Evolutionary conservation across 2,329 filamentous ascomycete genomes (phyloP).

Genomic region (Coniella lustricola): DNA sequence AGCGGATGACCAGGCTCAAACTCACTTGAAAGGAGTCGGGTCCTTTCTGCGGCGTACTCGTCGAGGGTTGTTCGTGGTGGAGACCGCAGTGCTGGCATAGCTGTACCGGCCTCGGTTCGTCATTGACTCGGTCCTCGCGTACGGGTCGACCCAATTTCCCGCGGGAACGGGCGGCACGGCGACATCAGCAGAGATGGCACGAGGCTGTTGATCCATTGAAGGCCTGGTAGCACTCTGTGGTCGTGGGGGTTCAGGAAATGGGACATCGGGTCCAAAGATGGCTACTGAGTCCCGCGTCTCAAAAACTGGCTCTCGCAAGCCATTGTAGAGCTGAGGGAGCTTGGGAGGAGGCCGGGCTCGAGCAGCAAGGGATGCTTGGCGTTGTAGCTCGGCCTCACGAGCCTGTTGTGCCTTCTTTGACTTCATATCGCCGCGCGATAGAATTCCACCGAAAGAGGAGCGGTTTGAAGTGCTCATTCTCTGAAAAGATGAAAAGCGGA

Average conservation of each 20-base stretch:
- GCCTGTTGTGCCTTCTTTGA: slow-evolving; percentile 54
- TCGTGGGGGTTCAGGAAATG: slow-evolving; percentile 7
- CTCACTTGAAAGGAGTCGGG: slow-evolving; percentile 97
- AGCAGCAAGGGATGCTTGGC: slow-evolving; percentile 36
- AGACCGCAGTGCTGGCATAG: slow-evolving; percentile 87
- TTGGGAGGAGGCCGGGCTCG: slow-evolving; percentile 42
- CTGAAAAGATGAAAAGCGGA: slow-evolving; percentile 8
- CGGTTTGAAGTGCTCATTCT: slow-evolving; percentile 32
- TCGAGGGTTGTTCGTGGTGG: slow-evolving; percentile 86
- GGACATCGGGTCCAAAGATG: slow-evolving; percentile 6
- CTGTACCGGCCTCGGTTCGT: slow-evolving; percentile 92
- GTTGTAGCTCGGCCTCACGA: slow-evolving; percentile 43
- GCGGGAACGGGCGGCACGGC: slow-evolving; percentile 54
- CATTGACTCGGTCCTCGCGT: slow-evolving; percentile 87
- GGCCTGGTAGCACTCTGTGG: slow-evolving; percentile 31
- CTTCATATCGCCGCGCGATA: slow-evolving; percentile 59
- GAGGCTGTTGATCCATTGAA: slow-evolving; percentile 45
- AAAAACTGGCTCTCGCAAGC: slow-evolving; percentile 16
- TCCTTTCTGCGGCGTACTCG: slow-evolving; percentile 92
- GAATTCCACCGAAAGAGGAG: slow-evolving; percentile 44
- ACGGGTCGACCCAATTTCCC: slow-evolving; percentile 63
- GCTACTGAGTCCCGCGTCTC: slow-evolving; percentile 8
- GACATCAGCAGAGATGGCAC: slow-evolving; percentile 33
- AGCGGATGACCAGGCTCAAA: slow-evolving; percentile 19
- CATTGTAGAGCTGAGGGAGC: slow-evolving; percentile 45